Evolutionary conservation across 192 early-diverging fungal species (phyloP), one percentile per base, ranked within the genome.

Genomic region (Lobosporangium transversale): DNA sequence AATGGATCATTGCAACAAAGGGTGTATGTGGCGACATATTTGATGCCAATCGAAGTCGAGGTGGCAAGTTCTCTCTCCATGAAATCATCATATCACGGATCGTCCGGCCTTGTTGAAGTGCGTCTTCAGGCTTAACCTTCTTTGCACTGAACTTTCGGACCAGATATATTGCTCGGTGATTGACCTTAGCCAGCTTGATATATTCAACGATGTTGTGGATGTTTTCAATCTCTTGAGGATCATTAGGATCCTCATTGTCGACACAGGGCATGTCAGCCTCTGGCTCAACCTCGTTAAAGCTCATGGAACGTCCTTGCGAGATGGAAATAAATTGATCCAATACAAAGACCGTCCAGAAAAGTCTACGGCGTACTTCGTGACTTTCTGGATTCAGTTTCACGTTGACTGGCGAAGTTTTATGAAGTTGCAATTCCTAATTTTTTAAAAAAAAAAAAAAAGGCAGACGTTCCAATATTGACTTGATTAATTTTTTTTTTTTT

Each of bases 1-100:
- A 84, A 31, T 87, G 83, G 9, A 87, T 26, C 53, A 85, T 81
- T 4, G 82, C 82, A 29, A 82, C 68, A 56, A 84, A 87, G 11
- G 76, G 66, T 29, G 79, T 70, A 21, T 58, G 47, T 17, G 70
- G 55, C 44, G 62, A 58, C 60, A 68, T 66, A 26, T 51, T 81
- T 30, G 67, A 48, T 8, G 62, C 67, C 61, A 81, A 51, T 45
- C 53, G 66, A 44, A 81, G 71, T 42, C 70, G 48, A 23, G 54
- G 56, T 24, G 79, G 79, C 11, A 81, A 37, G 9, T 73, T 74
- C n/a, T 36, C 40, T 54, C 48, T 51, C 70, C 79, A 81, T 15
- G 60, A 33, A 21, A 44, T 49, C 58, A 81, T 66, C 21, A 36
- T 44, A 2, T 45, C 40, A 20, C 76, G 70, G 37, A 81, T 50